These are phyloP conservation scores for Sphaerobolus stellatus DNA, from an alignment of 1,284 basidiomycete species.

Conservation along the genomic window DNA sequence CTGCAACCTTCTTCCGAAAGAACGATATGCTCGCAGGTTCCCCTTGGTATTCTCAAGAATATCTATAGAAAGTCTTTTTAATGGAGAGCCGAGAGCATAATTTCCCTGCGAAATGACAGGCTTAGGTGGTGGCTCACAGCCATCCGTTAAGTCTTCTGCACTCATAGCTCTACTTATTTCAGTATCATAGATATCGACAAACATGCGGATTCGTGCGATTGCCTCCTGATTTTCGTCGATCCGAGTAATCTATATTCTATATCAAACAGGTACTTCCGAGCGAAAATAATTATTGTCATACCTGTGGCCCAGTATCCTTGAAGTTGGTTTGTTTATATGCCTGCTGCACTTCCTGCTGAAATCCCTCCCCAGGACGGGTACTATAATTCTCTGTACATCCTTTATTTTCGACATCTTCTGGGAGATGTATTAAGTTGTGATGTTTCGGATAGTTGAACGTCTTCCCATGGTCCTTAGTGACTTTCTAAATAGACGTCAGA, in stretches of 20 bases:
- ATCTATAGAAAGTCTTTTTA: too few species aligned
- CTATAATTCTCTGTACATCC: neutral
- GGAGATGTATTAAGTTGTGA: neutral
- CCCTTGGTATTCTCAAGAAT: too few species aligned
- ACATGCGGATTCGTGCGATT: neutral
- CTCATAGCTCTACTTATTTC: too few species aligned
- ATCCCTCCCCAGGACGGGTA: neutral
- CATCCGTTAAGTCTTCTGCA: too few species aligned
- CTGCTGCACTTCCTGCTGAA: neutral
- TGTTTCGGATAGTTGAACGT: neutral
- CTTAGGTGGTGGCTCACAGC: too few species aligned
- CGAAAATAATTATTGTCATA: neutral
- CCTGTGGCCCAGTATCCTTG: neutral
- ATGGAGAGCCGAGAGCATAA: too few species aligned
- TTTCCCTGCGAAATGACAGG: too few species aligned
- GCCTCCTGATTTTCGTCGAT: neutral
- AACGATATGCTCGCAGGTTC: too few species aligned
- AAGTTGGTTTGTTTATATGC: neutral
- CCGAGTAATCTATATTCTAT: neutral
- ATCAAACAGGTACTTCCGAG: neutral
- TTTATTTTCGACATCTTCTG: neutral
- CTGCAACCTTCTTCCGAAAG: too few species aligned
- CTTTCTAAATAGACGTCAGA: neutral
- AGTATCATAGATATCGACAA: neutral
- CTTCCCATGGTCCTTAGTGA: neutral